Percentiles rank a stretch among this genome's conserved stretches.
phyloP scores from a whole-genome alignment of 257 asterid species.

The Schizonepeta tenuifolia region DNA sequence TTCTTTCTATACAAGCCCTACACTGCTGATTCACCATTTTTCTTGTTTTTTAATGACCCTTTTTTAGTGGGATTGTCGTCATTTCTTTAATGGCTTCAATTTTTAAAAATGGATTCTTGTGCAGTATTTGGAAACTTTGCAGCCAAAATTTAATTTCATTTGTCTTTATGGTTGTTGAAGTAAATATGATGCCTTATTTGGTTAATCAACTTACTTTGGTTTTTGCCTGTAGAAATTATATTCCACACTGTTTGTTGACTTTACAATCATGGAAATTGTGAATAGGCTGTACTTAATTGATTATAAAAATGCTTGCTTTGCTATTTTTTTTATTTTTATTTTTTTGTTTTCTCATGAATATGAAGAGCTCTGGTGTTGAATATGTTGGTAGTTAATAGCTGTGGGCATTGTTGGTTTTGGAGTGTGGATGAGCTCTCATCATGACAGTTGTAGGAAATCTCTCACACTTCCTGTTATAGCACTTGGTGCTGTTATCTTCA shows the following conservation, averaged over 20 bases:
- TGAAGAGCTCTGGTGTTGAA: conserved; percentile 9
- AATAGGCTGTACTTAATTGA: not conserved
- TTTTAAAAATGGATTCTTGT: conserved; percentile 2
- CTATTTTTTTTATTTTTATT: not conserved
- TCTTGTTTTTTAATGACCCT: conserved; percentile 9
- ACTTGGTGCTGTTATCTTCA: conserved; percentile 75
- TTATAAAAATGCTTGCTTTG: not conserved
- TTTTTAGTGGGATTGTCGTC: conserved; percentile 17
- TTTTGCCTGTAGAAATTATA: not conserved
- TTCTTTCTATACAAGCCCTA: conserved; percentile 23
- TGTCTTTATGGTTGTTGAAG: not conserved
- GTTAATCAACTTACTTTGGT: not conserved
- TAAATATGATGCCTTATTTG: conserved; percentile 9
- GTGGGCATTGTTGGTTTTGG: conserved; percentile 78
- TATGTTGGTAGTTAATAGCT: conserved; percentile 63
- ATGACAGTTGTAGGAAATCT: conserved; percentile 79
- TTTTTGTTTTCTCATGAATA: not conserved
- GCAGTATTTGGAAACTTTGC: not conserved
- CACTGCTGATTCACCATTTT: conserved; percentile 17
- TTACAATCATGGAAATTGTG: conserved; percentile 8
- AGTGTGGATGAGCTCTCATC: conserved; percentile 85
- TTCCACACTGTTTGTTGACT: not conserved
- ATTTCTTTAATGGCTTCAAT: conserved; percentile 10
- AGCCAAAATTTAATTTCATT: conserved; percentile 6
- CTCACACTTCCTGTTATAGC: conserved; percentile 80